phyloP scores from a whole-genome alignment of 257 asterid genomes.

The Vinca minor region DNA sequence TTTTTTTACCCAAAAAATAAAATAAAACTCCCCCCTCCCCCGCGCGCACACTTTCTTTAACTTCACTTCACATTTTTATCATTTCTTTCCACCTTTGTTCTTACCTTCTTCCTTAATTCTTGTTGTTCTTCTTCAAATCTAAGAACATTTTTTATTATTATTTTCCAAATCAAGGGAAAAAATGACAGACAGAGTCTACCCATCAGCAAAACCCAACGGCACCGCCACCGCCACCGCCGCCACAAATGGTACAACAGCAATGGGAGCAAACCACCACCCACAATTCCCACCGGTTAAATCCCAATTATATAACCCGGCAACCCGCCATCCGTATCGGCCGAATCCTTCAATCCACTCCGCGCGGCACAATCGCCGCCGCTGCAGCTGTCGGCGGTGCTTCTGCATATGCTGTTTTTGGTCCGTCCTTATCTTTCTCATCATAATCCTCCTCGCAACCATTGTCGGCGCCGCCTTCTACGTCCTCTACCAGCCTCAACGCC shows the following conservation, averaged over 20 bases:
- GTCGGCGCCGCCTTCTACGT: slow-evolving; percentile 58
- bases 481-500: slow-evolving; percentile 68
- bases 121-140: background rate
- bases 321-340: slow-evolving; percentile 33
- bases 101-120: slow-evolving; percentile 1
- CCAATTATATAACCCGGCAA: slow-evolving; percentile 27
- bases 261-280: slow-evolving; percentile 10
- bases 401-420: slow-evolving; percentile 37
- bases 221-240: too few relatives aligned
- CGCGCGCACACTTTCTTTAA: too few relatives aligned
- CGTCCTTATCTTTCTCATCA: slow-evolving; percentile 30
- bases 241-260: slow-evolving; percentile 9
- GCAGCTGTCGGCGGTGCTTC: slow-evolving; percentile 35
- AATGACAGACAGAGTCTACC: slow-evolving; percentile 41
- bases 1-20: too few relatives aligned
- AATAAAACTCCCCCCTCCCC: too few relatives aligned
- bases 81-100: slow-evolving; percentile 17
- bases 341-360: slow-evolving; percentile 16
- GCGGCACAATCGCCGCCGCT: slow-evolving; percentile 25
- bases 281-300: slow-evolving; percentile 24
- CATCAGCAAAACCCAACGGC: slow-evolving; percentile 35
- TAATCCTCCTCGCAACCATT: slow-evolving; percentile 55
- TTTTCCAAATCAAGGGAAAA: too few relatives aligned
- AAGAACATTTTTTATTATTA: background rate
- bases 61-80: slow-evolving; percentile 5